These are phyloP conservation scores for Fomitopsis serialis DNA, from an alignment of 768 basidiomycete species.

Conservation along the genomic window DNA sequence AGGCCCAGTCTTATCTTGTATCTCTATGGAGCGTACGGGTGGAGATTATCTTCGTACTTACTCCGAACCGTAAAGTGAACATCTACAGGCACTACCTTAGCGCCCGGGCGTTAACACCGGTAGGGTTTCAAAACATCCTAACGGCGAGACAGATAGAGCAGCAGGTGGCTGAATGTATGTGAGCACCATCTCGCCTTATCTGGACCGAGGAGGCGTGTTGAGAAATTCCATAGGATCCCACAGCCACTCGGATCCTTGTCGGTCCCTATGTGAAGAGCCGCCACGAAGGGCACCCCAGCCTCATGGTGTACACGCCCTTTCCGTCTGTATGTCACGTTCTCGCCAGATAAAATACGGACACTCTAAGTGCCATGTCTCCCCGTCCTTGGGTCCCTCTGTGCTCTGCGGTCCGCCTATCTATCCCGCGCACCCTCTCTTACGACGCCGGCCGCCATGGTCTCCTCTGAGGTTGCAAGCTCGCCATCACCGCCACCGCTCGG, in stretches of 20 bases:
- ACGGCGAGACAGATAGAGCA: background rate
- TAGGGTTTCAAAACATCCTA: background rate
- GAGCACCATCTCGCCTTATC: background rate
- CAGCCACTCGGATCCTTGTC: conserved; percentile 5
- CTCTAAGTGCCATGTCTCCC: conserved; percentile 12
- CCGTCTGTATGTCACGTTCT: conserved; percentile 27
- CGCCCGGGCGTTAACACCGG: background rate
- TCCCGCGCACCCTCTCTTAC: conserved; percentile 7
- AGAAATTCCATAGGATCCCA: background rate
- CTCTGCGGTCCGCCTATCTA: conserved; percentile 19
- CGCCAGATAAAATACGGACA: conserved; percentile 21
- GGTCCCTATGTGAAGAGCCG: conserved; percentile 6
- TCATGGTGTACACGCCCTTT: conserved; percentile 31
- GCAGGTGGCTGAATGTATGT: background rate
- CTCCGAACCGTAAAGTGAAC: background rate
- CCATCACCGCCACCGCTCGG: conserved; percentile 58
- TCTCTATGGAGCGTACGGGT: background rate
- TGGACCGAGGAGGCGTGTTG: background rate
- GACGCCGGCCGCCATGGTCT: conserved; percentile 19
- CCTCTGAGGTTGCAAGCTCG: conserved; percentile 28
- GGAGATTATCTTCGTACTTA: background rate
- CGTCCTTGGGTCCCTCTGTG: conserved; percentile 23
- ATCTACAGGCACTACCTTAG: background rate
- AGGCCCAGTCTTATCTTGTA: background rate
- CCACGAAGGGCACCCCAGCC: conserved; percentile 19